A percentile compares a stretch with the other conserved stretches of the same genome.
Evolutionary conservation across 2,329 filamentous ascomycete genomes (phyloP).

Genomic region (Colletotrichum trifolii): DNA sequence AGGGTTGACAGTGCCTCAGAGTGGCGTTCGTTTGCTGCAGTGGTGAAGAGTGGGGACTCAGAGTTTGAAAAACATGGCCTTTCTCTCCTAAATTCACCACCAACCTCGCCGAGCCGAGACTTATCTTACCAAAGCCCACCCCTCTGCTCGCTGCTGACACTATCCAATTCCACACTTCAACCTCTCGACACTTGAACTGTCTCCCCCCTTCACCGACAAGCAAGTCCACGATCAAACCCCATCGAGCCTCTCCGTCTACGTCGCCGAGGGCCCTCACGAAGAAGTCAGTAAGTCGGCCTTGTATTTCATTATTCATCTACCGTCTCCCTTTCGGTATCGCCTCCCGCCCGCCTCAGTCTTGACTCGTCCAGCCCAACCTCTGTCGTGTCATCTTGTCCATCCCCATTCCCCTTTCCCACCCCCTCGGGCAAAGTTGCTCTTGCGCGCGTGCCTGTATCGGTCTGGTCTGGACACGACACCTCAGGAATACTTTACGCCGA

Average conservation of each 20-base stretch:
- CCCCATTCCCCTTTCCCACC: constrained; percentile 23
- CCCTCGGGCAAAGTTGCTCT: constrained; percentile 36
- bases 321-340: neutral
- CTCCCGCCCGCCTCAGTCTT: neutral
- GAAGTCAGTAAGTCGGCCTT: constrained; percentile 26
- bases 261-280: constrained; percentile 33
- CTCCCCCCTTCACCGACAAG: constrained; percentile 37
- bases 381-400: constrained; percentile 22
- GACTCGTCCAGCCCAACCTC: constrained; percentile 11
- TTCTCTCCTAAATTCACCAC: constrained; percentile 42
- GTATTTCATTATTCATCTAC: too few species aligned
- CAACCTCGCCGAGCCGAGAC: constrained; percentile 38
- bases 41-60: constrained; percentile 36
- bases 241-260: constrained; percentile 21
- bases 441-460: constrained; percentile 35
- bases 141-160: constrained; percentile 22
- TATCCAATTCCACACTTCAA: constrained; percentile 28
- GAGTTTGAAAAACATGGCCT: constrained; percentile 38
- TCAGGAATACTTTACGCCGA: constrained; percentile 30
- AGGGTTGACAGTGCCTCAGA: constrained; percentile 16
- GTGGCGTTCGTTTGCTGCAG: constrained; percentile 34
- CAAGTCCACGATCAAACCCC: constrained; percentile 22
- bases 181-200: constrained; percentile 35
- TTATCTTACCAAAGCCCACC: constrained; percentile 36
- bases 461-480: constrained; percentile 36